phyloP scores from a whole-genome alignment of 495 filamentous ascomycete species.

The Neurospora pannonica region DNA sequence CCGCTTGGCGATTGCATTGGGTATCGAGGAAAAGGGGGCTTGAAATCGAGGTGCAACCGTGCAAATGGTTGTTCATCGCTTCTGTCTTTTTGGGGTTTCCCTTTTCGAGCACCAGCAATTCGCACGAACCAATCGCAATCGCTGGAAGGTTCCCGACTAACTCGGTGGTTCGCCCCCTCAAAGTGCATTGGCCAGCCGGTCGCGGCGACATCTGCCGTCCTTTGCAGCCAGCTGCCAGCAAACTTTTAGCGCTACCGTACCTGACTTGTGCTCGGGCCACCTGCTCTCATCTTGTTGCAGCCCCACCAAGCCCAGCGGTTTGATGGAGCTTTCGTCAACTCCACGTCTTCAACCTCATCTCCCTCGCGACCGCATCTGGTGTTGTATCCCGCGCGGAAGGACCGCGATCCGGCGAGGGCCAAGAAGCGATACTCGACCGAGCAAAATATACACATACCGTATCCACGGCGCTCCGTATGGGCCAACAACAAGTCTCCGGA shows the following conservation, averaged over 20 bases:
- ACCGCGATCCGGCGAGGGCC: not conserved
- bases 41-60: not conserved
- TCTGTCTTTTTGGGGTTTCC: not conserved
- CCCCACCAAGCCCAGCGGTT: not conserved
- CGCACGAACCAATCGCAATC: not conserved
- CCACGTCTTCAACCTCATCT: not conserved
- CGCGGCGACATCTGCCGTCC: not conserved
- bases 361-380: not conserved
- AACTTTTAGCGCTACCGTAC: not conserved
- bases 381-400: not conserved
- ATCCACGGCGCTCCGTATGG: not conserved
- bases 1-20: not conserved
- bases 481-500: not conserved
- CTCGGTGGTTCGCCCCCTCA: not conserved
- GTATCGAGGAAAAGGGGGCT: not conserved
- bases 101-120: not conserved
- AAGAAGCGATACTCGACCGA: not conserved
- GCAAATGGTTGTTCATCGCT: not conserved
- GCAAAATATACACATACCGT: not conserved
- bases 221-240: not conserved
- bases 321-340: not conserved
- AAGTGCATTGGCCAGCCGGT: not conserved
- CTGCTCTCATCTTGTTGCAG: not conserved
- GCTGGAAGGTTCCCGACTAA: not conserved
- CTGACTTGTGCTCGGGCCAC: not conserved